Conservation (phyloP, 108 stramenopile species). For the Fistulifera pelliculosa region DNA sequence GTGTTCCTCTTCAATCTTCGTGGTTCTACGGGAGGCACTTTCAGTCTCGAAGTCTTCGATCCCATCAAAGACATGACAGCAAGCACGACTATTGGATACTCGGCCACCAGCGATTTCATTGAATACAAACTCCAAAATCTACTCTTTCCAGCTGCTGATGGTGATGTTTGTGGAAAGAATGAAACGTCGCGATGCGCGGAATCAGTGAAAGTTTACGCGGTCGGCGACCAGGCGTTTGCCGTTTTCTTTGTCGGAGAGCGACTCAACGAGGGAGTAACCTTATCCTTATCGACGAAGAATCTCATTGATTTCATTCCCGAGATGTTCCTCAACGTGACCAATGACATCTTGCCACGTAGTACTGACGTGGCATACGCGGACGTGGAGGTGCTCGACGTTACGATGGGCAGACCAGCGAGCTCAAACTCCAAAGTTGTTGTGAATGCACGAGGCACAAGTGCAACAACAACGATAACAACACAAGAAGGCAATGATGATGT, state of each 20-base stretch:
- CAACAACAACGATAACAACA: conserved; percentile 19
- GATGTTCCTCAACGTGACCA: conserved; percentile 19
- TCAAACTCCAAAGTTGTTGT: conserved; percentile 6
- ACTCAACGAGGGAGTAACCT: conserved; percentile 15
- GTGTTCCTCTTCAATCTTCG: conserved; percentile 14
- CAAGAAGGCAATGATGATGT: conserved; percentile 21
- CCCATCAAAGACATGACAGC: not conserved
- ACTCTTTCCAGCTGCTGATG: conserved; percentile 8
- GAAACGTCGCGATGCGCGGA: conserved; percentile 12
- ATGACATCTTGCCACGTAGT: conserved; percentile 10
- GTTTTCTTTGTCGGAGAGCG: conserved; percentile 24
- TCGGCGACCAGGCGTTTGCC: conserved; percentile 12
- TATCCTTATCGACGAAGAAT: conserved; percentile 2
- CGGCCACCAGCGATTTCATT: conserved; percentile 8
- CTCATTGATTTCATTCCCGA: conserved; percentile 13
- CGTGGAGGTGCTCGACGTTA: conserved; percentile 14
- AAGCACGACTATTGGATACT: conserved; percentile 3
- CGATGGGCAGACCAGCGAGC: conserved; percentile 10
- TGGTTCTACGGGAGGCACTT: conserved; percentile 13
- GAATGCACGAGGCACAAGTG: conserved; percentile 28
- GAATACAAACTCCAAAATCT: not conserved
- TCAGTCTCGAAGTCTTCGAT: conserved; percentile 12
- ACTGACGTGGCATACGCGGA: conserved; percentile 14
- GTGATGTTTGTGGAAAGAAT: not conserved
- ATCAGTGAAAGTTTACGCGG: conserved; percentile 17